A percentile compares a stretch with the other conserved stretches of the same genome.
phyloP scores from a whole-genome alignment of 345 rosid species.

The Erodium maritimum region DNA sequence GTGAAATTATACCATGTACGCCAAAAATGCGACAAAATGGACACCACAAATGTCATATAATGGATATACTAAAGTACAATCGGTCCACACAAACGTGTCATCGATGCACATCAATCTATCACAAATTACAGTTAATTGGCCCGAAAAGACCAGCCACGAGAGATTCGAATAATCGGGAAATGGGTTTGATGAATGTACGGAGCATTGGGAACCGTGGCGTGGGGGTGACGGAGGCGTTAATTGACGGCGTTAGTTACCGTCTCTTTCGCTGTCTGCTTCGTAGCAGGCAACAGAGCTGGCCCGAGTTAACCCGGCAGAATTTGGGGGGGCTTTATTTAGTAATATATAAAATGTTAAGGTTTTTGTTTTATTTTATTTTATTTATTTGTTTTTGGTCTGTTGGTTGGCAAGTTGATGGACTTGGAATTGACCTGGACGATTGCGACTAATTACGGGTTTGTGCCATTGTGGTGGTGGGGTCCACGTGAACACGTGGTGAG shows the following conservation, averaged over 20 bases:
- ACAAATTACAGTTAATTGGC: no score
- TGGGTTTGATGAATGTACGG: neutral
- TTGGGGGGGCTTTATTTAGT: constrained; percentile 13
- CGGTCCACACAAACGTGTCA: no score
- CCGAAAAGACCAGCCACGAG: no score
- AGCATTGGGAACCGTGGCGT: constrained; percentile 21
- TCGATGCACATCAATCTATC: no score
- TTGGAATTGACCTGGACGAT: neutral
- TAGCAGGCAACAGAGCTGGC: constrained; percentile 54
- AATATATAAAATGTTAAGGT: neutral
- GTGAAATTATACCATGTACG: no score
- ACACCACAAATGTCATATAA: no score
- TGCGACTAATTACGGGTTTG: neutral
- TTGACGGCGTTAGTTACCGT: constrained; percentile 32
- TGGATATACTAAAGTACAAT: no score
- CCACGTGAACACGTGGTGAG: neutral
- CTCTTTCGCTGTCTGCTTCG: constrained; percentile 50
- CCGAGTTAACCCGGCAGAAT: constrained; percentile 39
- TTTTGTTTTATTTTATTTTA: no score
- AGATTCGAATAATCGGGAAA: neutral
- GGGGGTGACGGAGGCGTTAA: constrained; percentile 19
- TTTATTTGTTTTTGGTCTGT: neutral
- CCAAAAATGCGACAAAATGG: no score
- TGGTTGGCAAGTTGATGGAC: neutral
- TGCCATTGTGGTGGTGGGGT: neutral